These are phyloP conservation scores for Mychonastes homosphaera DNA, from an alignment of 139 green algal genomes.

Conservation along the genomic window DNA sequence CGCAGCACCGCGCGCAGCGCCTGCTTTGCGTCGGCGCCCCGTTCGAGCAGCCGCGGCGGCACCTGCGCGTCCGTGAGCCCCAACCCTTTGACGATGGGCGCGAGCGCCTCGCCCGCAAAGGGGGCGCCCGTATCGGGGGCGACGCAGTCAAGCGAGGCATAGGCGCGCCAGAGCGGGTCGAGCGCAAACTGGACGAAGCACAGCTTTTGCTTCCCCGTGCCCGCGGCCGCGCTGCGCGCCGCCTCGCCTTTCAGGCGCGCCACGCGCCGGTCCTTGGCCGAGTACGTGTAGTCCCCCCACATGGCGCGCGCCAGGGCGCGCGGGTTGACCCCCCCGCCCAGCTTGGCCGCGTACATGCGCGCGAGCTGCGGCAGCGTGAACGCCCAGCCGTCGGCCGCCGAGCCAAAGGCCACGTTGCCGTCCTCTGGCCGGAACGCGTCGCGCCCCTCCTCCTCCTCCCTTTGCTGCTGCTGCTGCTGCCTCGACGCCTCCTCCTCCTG, in stretches of 20 bases:
- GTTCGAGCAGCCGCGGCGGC: slow-evolving; percentile 27
- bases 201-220: slow-evolving; percentile 51
- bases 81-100: slow-evolving; percentile 55
- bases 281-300: slow-evolving; percentile 83
- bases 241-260: slow-evolving; percentile 42
- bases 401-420: slow-evolving; percentile 92
- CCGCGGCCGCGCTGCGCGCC: slow-evolving; percentile 2
- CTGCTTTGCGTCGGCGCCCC: slow-evolving; percentile 35
- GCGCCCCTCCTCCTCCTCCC: slow-evolving; percentile 55
- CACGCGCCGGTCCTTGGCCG: slow-evolving; percentile 83
- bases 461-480: background rate
- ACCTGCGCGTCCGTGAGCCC: slow-evolving; percentile 33
- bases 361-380: slow-evolving; percentile 83
- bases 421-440: slow-evolving; percentile 54
- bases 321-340: slow-evolving; percentile 67
- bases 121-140: background rate
- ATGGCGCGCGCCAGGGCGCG: slow-evolving; percentile 41
- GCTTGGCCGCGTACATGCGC: slow-evolving; percentile 76
- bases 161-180: slow-evolving; percentile 70
- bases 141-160: slow-evolving; percentile 18
- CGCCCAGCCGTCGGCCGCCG: slow-evolving; percentile 87
- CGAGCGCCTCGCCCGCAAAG: slow-evolving; percentile 31
- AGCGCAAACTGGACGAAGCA: slow-evolving; percentile 91
- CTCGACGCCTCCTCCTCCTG: slow-evolving; percentile 3
- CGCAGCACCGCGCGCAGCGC: slow-evolving; percentile 63